Conservation (phyloP, 2,329 filamentous ascomycete species). For the Neurospora sp. region DNA sequence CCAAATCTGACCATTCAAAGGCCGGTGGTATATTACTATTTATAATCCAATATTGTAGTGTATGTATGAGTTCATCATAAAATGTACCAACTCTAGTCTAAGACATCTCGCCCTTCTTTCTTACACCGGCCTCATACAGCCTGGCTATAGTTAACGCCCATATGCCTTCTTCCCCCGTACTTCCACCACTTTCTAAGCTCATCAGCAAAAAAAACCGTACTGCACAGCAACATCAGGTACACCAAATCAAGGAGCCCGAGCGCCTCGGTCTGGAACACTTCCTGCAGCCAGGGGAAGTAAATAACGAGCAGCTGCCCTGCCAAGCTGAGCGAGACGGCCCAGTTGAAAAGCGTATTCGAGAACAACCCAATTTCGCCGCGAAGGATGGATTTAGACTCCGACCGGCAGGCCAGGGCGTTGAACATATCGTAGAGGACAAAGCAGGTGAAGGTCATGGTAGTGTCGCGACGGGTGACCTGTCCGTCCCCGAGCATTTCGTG, state of each 20-base stretch:
- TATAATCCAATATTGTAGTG: neutral
- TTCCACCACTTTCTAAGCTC: constrained; percentile 76
- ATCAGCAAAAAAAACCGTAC: constrained; percentile 90
- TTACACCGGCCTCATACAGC: constrained; percentile 38
- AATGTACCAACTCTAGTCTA: neutral
- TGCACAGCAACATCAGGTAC: constrained; percentile 64
- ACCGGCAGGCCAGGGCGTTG: constrained; percentile 89
- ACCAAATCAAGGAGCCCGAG: constrained; percentile 65
- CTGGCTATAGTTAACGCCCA: constrained; percentile 55
- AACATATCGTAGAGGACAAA: constrained; percentile 99
- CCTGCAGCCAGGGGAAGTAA: constrained; percentile 87
- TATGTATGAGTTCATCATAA: neutral
- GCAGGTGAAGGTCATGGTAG: constrained; percentile 98
- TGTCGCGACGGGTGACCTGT: constrained; percentile 81
- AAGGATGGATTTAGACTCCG: constrained; percentile 80
- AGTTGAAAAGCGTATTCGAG: constrained; percentile 91
- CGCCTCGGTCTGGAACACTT: constrained; percentile 92
- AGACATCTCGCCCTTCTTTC: neutral
- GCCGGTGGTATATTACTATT: neutral
- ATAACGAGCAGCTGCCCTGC: constrained; percentile 84
- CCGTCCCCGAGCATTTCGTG: constrained; percentile 82
- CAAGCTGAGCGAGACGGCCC: constrained; percentile 78
- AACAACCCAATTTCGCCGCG: constrained; percentile 76
- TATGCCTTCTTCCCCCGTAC: constrained; percentile 43
- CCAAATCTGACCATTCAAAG: neutral